Percentiles rank a stretch among this genome's conserved stretches.
Conservation (phyloP, 1,139 yeast genomes). For the Lodderomyces theae region DNA sequence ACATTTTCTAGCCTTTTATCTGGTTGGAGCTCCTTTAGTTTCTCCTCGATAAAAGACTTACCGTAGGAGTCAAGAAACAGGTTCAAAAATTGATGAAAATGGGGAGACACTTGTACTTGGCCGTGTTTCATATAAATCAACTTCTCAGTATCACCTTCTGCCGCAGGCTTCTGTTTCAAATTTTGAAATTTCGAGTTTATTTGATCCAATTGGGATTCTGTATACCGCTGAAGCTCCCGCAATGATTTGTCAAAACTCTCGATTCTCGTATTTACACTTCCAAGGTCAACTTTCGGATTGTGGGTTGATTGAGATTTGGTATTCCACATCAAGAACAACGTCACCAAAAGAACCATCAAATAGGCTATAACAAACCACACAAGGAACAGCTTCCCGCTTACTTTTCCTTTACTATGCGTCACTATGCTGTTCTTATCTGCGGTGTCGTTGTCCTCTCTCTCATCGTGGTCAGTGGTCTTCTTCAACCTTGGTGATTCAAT, state of each 20-base stretch:
- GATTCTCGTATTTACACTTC: background rate
- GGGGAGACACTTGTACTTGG: conserved; percentile 40
- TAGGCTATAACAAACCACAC: background rate
- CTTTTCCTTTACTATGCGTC: too few species aligned
- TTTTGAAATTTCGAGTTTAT: background rate
- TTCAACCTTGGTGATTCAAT: conserved; percentile 1
- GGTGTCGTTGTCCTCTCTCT: conserved; percentile 3
- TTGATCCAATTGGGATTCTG: background rate
- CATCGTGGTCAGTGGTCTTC: conserved; percentile 2
- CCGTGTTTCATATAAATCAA: conserved; percentile 21
- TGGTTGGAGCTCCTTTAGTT: conserved; percentile 3
- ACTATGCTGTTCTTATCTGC: too few species aligned
- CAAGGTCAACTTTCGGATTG: background rate
- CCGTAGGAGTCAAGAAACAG: conserved; percentile 33
- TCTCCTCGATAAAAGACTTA: conserved; percentile 10
- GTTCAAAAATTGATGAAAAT: conserved; percentile 37
- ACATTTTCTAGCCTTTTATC: conserved; percentile 8
- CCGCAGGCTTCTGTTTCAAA: background rate
- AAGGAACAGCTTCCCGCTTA: background rate
- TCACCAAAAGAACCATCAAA: background rate
- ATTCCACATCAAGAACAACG: background rate
- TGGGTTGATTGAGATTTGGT: background rate
- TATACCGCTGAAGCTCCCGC: background rate
- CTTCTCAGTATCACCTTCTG: background rate
- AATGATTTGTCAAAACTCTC: background rate